Percentiles rank a stretch among this genome's conserved stretches.
phyloP scores from a whole-genome alignment of 2,329 filamentous ascomycete genomes.

The Rhinocladiella mackenziei region DNA sequence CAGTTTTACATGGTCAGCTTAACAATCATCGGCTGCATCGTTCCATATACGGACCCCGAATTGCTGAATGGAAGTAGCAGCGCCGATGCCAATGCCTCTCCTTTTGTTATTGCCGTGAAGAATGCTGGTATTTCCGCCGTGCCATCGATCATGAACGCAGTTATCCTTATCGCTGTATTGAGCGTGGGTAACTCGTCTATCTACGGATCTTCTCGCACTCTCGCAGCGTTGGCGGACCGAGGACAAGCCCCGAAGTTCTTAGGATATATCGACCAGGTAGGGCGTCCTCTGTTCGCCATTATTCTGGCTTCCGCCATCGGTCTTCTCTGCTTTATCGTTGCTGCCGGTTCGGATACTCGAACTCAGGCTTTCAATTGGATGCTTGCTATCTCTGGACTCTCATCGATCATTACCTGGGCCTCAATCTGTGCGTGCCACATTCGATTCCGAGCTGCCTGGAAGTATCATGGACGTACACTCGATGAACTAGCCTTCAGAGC shows the following conservation, averaged over 20 bases:
- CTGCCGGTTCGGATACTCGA: conserved; percentile 42
- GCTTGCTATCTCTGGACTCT: conserved; percentile 66
- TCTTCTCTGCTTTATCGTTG: conserved; percentile 69
- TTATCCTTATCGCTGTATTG: conserved; percentile 83
- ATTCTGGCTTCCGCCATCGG: conserved; percentile 62
- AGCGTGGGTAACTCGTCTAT: conserved; percentile 88
- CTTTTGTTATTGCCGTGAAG: conserved; percentile 87
- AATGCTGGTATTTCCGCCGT: conserved; percentile 76
- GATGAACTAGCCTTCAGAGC: conserved; percentile 75
- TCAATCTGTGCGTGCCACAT: conserved; percentile 56
- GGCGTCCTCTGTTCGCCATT: conserved; percentile 73
- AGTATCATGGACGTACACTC: conserved; percentile 61
- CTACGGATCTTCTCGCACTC: conserved; percentile 83
- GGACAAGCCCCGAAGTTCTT: conserved; percentile 73
- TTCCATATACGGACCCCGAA: conserved; percentile 64
- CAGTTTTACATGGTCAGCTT: conserved; percentile 85
- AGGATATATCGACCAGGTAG: conserved; percentile 74
- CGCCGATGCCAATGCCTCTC: conserved; percentile 69
- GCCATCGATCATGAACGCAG: conserved; percentile 83
- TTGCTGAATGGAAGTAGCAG: conserved; percentile 57
- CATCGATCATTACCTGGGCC: conserved; percentile 68
- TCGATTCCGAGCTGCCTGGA: conserved; percentile 81
- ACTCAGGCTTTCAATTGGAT: conserved; percentile 70
- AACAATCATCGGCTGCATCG: conserved; percentile 73
- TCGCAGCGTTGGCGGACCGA: conserved; percentile 84